phyloP scores from a whole-genome alignment of 495 filamentous ascomycete species.

The Podospora bellae-mahoneyi region DNA sequence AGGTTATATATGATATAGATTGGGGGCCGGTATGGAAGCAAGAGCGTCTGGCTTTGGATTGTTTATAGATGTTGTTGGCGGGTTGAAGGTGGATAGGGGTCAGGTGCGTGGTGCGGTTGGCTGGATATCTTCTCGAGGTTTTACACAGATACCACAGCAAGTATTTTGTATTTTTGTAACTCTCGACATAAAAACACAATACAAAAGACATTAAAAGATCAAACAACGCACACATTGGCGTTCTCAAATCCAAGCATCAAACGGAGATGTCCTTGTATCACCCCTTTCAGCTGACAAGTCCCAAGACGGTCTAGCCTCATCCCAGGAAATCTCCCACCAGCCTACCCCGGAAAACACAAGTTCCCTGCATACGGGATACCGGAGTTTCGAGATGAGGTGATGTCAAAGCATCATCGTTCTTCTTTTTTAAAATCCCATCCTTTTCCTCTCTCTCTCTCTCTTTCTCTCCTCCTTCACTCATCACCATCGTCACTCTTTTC shows the following conservation, averaged over 20 bases:
- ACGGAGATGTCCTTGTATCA: neutral
- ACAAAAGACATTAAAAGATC: neutral
- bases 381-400: neutral
- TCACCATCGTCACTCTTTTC: slow-evolving; percentile 1
- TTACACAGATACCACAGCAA: too few species aligned
- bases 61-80: neutral
- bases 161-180: neutral
- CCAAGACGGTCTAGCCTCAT: neutral
- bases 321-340: neutral
- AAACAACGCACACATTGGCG: neutral
- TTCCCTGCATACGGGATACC: neutral
- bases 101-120: too few species aligned
- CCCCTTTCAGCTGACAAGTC: neutral
- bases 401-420: neutral
- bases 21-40: neutral
- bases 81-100: neutral
- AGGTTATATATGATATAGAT: neutral
- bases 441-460: neutral
- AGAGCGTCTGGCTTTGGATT: neutral
- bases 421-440: neutral
- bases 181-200: neutral
- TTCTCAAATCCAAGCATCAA: too few species aligned
- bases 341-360: neutral
- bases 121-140: neutral
- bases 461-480: slow-evolving; percentile 4